These are phyloP conservation scores for Lignosus rhinocerotis DNA, from an alignment of 1,284 basidiomycete species.

Conservation along the genomic window DNA sequence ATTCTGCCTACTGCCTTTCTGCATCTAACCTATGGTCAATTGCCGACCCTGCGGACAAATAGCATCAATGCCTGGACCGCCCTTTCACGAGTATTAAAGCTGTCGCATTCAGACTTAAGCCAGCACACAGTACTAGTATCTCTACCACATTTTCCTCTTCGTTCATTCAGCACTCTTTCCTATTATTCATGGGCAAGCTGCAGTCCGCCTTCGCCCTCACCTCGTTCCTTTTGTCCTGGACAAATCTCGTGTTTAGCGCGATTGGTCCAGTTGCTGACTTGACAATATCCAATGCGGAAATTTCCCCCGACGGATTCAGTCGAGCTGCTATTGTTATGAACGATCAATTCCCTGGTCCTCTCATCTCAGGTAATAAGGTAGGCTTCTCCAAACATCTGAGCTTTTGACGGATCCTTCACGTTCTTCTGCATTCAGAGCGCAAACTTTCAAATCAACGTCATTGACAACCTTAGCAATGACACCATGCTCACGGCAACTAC, in stretches of 20 bases:
- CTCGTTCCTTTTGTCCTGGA: not conserved
- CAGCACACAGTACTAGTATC: not conserved
- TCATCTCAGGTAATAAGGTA: conserved; percentile 31
- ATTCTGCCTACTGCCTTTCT: not conserved
- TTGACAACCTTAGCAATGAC: conserved; percentile 33
- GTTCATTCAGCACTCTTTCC: not conserved
- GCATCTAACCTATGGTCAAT: not conserved
- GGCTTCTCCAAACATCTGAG: not conserved
- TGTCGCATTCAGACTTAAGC: too few species aligned
- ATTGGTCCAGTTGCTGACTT: conserved; percentile 24
- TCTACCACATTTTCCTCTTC: not conserved
- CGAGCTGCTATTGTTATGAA: conserved; percentile 13
- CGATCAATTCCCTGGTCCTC: conserved; percentile 25
- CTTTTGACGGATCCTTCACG: not conserved
- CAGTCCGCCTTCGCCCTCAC: not conserved
- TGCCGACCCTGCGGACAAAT: not conserved
- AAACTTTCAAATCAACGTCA: conserved; percentile 36
- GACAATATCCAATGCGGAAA: conserved; percentile 20
- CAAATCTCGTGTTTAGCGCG: not conserved
- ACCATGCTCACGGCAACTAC: conserved; percentile 35
- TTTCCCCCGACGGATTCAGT: conserved; percentile 27
- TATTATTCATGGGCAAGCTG: conserved; percentile 3
- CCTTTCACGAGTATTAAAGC: too few species aligned
- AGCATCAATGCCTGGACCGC: too few species aligned
- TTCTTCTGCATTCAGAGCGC: conserved; percentile 25